Percentiles rank a stretch among this genome's conserved stretches.
These are phyloP conservation scores for Auricularia sp. DNA, from an alignment of 768 basidiomycete genomes.

Conservation along the genomic window DNA sequence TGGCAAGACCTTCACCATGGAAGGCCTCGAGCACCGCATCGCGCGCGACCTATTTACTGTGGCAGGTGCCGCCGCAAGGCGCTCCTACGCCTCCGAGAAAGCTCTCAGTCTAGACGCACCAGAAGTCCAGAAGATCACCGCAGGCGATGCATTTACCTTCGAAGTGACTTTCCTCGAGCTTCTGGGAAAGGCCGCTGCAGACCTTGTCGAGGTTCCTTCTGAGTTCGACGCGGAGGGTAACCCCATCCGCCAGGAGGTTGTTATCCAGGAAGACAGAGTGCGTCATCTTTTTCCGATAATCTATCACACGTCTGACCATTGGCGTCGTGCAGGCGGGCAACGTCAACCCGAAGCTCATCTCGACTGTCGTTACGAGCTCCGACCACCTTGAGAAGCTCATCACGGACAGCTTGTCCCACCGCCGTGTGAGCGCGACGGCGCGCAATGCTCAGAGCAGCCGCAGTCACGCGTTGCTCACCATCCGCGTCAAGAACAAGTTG, in stretches of 20 bases:
- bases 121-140: background rate
- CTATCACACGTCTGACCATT: slow-evolving; percentile 5
- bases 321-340: slow-evolving; percentile 11
- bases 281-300: background rate
- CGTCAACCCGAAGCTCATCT: slow-evolving; percentile 21
- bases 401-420: slow-evolving; percentile 17
- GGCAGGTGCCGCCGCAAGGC: slow-evolving; percentile 15
- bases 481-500: slow-evolving; percentile 24
- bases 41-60: slow-evolving; percentile 25
- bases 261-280: slow-evolving; percentile 26
- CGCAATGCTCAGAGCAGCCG: slow-evolving; percentile 26
- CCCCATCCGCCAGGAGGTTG: slow-evolving; percentile 19
- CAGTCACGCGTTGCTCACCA: slow-evolving; percentile 26
- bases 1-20: slow-evolving; percentile 21
- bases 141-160: slow-evolving; percentile 19
- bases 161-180: slow-evolving; percentile 27
- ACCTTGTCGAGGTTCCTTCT: slow-evolving; percentile 20
- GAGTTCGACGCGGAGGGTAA: slow-evolving; percentile 19
- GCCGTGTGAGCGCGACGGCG: slow-evolving; percentile 22
- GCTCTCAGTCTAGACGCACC: background rate
- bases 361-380: slow-evolving; percentile 19
- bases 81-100: slow-evolving; percentile 14
- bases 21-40: slow-evolving; percentile 24
- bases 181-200: slow-evolving; percentile 22
- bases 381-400: slow-evolving; percentile 26